phyloP scores from a whole-genome alignment of 1,139 yeast genomes.

The Pichiaceae sp. region DNA sequence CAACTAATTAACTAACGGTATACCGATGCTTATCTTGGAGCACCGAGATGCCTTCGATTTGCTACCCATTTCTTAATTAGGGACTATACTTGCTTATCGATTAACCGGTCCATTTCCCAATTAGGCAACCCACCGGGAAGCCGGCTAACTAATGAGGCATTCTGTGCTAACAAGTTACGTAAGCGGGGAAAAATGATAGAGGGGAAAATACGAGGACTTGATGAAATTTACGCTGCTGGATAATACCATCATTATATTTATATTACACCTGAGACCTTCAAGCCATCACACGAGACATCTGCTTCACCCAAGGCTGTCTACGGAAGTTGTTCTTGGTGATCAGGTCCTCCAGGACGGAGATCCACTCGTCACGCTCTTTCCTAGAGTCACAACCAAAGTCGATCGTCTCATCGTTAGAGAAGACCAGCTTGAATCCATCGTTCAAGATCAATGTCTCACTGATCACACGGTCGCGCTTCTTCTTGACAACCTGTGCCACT shows the following conservation, averaged over 20 bases:
- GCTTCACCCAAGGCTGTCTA: constrained; percentile 66
- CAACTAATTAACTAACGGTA: neutral
- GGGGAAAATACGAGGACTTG: too few relatives aligned
- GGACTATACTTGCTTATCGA: too few relatives aligned
- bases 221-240: too few relatives aligned
- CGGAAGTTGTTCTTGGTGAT: constrained; percentile 44
- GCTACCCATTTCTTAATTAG: too few relatives aligned
- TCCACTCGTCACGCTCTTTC: constrained; percentile 51
- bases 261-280: too few relatives aligned
- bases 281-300: constrained; percentile 14
- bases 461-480: constrained; percentile 33
- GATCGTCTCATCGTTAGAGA: constrained; percentile 62
- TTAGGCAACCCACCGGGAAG: too few relatives aligned
- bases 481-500: neutral
- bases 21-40: neutral
- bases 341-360: constrained; percentile 41
- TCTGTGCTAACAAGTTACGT: too few relatives aligned
- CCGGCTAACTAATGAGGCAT: too few relatives aligned
- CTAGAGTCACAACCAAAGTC: constrained; percentile 61
- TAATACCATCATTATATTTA: too few relatives aligned
- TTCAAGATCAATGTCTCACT: constrained; percentile 58
- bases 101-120: too few relatives aligned
- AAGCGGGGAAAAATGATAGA: too few relatives aligned
- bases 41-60: neutral
- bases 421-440: constrained; percentile 55